These are phyloP conservation scores for Auxenochlorella protothecoides DNA, from an alignment of 139 green algal genomes.

Conservation along the genomic window DNA sequence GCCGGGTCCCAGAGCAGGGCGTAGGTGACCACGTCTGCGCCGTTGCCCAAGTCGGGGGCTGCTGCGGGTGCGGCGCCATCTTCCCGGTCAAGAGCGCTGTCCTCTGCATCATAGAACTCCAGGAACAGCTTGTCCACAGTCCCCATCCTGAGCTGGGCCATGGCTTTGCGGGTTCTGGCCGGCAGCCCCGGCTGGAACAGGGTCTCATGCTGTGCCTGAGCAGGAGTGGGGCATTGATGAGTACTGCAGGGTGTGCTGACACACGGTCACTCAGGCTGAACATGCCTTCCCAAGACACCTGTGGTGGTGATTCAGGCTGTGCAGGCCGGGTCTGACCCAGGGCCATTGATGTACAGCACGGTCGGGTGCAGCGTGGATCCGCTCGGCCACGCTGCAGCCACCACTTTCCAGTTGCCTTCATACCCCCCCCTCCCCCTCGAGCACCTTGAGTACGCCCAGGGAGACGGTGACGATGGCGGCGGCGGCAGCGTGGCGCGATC, in stretches of 20 bases:
- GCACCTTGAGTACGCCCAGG: slow-evolving; percentile 32
- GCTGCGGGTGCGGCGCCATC: background rate
- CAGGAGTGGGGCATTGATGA: background rate
- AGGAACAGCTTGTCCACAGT: slow-evolving; percentile 26
- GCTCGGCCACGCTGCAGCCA: no score
- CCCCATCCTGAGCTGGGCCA: slow-evolving; percentile 13
- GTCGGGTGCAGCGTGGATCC: no score
- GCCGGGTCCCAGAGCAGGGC: slow-evolving; percentile 12
- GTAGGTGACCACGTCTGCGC: slow-evolving; percentile 6
- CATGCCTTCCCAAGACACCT: no score
- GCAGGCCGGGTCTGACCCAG: no score
- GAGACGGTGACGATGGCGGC: slow-evolving; percentile 27
- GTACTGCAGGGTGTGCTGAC: background rate
- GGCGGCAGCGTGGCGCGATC: slow-evolving; percentile 7
- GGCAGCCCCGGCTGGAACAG: slow-evolving; percentile 25
- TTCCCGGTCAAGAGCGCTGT: background rate
- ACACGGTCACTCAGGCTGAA: no score
- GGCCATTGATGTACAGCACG: no score
- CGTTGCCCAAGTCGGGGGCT: no score
- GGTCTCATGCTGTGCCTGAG: slow-evolving; percentile 6
- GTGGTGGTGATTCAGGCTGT: no score
- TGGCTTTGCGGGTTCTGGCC: slow-evolving; percentile 6
- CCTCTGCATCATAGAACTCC: background rate
- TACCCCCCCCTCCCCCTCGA: background rate
- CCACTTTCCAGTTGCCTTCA: no score